Base-by-base conservation (phyloP, 495 filamentous ascomycete species). In the Xylaria castorea region DNA sequence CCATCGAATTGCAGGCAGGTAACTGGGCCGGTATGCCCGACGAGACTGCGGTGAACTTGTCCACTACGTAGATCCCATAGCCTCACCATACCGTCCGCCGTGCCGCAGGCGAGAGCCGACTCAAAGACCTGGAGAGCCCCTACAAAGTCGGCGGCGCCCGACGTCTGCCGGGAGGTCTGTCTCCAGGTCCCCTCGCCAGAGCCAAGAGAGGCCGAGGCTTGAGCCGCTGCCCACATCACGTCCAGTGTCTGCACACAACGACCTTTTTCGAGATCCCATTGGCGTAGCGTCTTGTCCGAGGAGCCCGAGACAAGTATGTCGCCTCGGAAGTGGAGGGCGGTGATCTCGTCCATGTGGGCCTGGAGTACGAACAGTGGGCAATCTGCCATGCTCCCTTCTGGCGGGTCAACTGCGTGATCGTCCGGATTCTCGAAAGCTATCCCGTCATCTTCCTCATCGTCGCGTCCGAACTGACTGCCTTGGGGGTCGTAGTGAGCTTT, bases 181-280 rank as follows among this genome's bases (percentile, higher is more conserved):
- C 81, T 83, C 87, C 86, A 94, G 72, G 86, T 80, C 22, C 86
- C 85, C 74, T 88, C 87, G 70, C 81, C 82, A 0, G 85, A 82
- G 12, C 84, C 83, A 63, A 90, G 85, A 11, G 87, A 87, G 40
- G 93, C 89, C 11, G 91, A 93, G 34, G 94, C 94, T 80, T 98
- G 97, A 3, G 96, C 94, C 1, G 96, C 94, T 5, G 96, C 96
- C 96, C 96, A 99, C 75, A 99, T 90, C n/a, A 99, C 95, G 81
- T 99, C 96, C 36, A 99, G 85, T 1, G 96, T 99, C 82, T 99
- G 96, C 40, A 98, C 93, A 81, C 96, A 98, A 64, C 97, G 92
- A 9, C 96, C 96, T 78, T 94, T 97, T 72, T 93, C 92, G 42
- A 99, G 84, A 87, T 99, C 96, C 96, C 96, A 99, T 82, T 99